These are phyloP conservation scores for Mycena olivaceomarginata DNA, from an alignment of 768 basidiomycete genomes.

Conservation along the genomic window DNA sequence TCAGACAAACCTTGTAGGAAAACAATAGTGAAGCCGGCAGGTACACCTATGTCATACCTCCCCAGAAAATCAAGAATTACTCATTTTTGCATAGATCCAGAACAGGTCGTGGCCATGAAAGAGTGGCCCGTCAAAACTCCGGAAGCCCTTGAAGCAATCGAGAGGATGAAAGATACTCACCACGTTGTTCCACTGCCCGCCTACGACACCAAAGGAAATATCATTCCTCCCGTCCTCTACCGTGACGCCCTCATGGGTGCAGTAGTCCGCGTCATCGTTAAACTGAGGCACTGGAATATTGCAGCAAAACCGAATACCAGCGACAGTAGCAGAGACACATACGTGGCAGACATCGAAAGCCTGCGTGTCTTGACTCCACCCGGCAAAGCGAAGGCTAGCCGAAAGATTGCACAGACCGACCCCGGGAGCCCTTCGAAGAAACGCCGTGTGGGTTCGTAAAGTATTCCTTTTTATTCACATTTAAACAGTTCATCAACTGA, in stretches of 20 bases:
- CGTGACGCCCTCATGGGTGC: background rate
- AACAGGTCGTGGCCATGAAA: background rate
- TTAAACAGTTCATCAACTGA: too few relatives aligned
- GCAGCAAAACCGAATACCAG: too few relatives aligned
- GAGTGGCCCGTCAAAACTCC: slow-evolving; percentile 7
- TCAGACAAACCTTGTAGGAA: background rate
- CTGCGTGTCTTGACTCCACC: too few relatives aligned
- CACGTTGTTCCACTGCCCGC: background rate
- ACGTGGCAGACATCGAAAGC: too few relatives aligned
- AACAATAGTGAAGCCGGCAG: background rate
- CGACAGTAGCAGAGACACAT: too few relatives aligned
- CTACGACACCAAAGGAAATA: background rate
- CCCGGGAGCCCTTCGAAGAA: too few relatives aligned
- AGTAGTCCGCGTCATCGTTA: slow-evolving; percentile 4
- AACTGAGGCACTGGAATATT: slow-evolving; percentile 1
- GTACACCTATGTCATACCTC: background rate
- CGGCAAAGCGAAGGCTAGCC: too few relatives aligned
- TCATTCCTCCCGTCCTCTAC: slow-evolving; percentile 6
- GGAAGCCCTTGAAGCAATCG: background rate
- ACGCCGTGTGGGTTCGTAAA: too few relatives aligned
- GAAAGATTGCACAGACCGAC: too few relatives aligned
- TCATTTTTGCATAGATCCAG: background rate
- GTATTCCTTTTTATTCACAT: too few relatives aligned
- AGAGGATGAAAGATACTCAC: slow-evolving; percentile 2
- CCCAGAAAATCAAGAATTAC: background rate